Percentiles rank a stretch among this genome's conserved stretches.
Evolutionary conservation across 352 stramenopile genomes (phyloP).

Genomic region (Pythium oligandrum): DNA sequence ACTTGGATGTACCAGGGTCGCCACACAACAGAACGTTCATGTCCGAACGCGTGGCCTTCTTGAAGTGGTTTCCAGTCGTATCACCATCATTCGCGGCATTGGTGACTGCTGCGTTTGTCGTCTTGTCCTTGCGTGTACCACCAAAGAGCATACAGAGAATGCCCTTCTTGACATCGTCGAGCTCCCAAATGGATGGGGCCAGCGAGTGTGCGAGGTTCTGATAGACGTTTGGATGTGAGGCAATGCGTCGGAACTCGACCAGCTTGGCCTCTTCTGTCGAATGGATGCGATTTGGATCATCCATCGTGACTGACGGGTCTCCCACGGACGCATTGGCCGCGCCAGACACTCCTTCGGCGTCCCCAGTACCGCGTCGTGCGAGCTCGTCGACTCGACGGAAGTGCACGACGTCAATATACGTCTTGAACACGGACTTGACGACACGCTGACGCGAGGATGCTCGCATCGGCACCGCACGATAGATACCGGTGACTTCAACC

Average conservation of each 20-base stretch:
- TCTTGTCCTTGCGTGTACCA: slow-evolving; percentile 85
- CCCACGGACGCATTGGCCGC: slow-evolving; percentile 17
- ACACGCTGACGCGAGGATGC: slow-evolving; percentile 93
- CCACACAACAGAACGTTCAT: slow-evolving; percentile 99
- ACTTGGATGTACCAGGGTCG: slow-evolving; percentile 97
- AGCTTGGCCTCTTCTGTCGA: slow-evolving; percentile 53
- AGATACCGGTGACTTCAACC: slow-evolving; percentile 96
- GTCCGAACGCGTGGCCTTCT: slow-evolving; percentile 89
- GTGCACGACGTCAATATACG: slow-evolving; percentile 98
- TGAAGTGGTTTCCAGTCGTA: slow-evolving; percentile 1
- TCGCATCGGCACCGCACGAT: slow-evolving; percentile 93
- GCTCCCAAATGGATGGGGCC: slow-evolving; percentile 88
- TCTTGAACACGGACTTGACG: slow-evolving; percentile 97
- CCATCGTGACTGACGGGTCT: slow-evolving; percentile 13
- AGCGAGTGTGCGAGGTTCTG: slow-evolving; percentile 78
- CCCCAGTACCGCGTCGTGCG: slow-evolving; percentile 27
- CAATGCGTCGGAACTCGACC: slow-evolving; percentile 67
- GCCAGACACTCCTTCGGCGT: slow-evolving; percentile 6
- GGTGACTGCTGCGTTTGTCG: slow-evolving; percentile 12
- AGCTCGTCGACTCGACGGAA: slow-evolving; percentile 91
- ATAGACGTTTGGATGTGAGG: slow-evolving; percentile 76
- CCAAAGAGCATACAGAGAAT: slow-evolving; percentile 99
- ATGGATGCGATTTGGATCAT: slow-evolving; percentile 42
- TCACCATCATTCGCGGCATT: slow-evolving; percentile 28
- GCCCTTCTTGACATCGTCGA: slow-evolving; percentile 99